Evolutionary conservation across 2,329 filamentous ascomycete species (phyloP).

Genomic region (Septoria petroselini): DNA sequence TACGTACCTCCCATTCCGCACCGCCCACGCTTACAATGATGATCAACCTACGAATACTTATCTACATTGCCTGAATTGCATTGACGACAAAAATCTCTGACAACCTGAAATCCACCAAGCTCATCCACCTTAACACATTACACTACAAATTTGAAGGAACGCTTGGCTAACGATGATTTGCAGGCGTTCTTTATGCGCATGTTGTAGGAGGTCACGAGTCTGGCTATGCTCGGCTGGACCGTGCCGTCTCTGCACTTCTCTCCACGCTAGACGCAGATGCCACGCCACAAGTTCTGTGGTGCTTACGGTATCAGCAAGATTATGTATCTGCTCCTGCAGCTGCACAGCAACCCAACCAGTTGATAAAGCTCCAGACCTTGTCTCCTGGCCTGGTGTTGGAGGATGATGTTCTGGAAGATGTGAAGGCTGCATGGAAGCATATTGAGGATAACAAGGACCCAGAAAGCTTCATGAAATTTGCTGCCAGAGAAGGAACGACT

Average conservation of each 20-base stretch:
- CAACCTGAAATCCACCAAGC: slow-evolving; percentile 73
- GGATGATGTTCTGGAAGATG: slow-evolving; percentile 64
- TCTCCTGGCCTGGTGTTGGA: slow-evolving; percentile 69
- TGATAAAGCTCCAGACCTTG: slow-evolving; percentile 50
- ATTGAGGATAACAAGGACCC: slow-evolving; percentile 53
- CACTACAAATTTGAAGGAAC: background rate
- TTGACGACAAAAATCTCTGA: slow-evolving; percentile 88
- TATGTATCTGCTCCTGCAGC: slow-evolving; percentile 33
- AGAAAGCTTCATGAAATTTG: slow-evolving; percentile 71
- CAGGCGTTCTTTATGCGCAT: slow-evolving; percentile 59
- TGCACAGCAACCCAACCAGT: slow-evolving; percentile 31
- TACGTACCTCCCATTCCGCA: slow-evolving; percentile 57
- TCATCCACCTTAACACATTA: slow-evolving; percentile 6
- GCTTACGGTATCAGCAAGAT: slow-evolving; percentile 51
- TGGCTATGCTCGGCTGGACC: slow-evolving; percentile 40
- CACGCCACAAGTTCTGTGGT: slow-evolving; percentile 50
- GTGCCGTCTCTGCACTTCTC: slow-evolving; percentile 47
- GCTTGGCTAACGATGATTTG: background rate
- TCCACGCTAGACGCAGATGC: slow-evolving; percentile 37
- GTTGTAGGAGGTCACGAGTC: slow-evolving; percentile 40
- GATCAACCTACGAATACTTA: slow-evolving; percentile 88
- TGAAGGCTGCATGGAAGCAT: slow-evolving; percentile 67
- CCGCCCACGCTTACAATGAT: slow-evolving; percentile 63
- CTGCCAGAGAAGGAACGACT: slow-evolving; percentile 48
- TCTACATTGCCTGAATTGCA: slow-evolving; percentile 99